Conservation (phyloP, 2,329 filamentous ascomycete species). For the Paracoccidioides brasiliensis region DNA sequence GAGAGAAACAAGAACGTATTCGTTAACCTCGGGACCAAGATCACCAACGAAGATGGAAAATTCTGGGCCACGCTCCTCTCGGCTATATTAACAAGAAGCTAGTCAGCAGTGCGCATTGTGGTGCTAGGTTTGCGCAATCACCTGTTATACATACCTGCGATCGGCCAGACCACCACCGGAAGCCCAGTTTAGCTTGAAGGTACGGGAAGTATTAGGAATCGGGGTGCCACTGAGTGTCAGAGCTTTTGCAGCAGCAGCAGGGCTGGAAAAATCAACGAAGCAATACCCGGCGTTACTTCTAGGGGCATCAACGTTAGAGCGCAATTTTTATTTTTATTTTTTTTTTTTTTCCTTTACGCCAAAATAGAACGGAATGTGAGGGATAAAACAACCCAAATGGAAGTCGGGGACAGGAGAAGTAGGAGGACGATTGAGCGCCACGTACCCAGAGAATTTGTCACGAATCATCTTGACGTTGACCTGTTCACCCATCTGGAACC, state of each 20-base stretch:
- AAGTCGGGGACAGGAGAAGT: neutral
- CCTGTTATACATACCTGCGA: conserved; percentile 49
- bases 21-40: conserved; percentile 94
- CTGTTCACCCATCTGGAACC: conserved; percentile 81
- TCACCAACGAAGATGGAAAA: conserved; percentile 97
- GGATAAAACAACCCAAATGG: conserved; percentile 4
- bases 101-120: conserved; percentile 3
- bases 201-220: conserved; percentile 85
- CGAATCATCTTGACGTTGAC: conserved; percentile 99
- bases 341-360: conserved; percentile 7
- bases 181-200: conserved; percentile 99
- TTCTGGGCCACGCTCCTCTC: conserved; percentile 91
- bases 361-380: conserved; percentile 9
- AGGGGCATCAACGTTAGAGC: conserved; percentile 27
- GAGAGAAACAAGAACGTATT: conserved; percentile 91
- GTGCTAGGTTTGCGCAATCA: neutral
- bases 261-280: conserved; percentile 81
- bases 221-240: conserved; percentile 74
- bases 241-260: conserved; percentile 81
- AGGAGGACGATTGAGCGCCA: conserved; percentile 1
- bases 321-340: neutral
- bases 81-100: conserved; percentile 28
- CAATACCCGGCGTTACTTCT: conserved; percentile 93
- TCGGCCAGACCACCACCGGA: conserved; percentile 91
- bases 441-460: conserved; percentile 95